A percentile compares a stretch with the other conserved stretches of the same genome.
These are phyloP conservation scores for Tylopilus rubrobrunneus DNA, from an alignment of 768 basidiomycete species.

Conservation along the genomic window DNA sequence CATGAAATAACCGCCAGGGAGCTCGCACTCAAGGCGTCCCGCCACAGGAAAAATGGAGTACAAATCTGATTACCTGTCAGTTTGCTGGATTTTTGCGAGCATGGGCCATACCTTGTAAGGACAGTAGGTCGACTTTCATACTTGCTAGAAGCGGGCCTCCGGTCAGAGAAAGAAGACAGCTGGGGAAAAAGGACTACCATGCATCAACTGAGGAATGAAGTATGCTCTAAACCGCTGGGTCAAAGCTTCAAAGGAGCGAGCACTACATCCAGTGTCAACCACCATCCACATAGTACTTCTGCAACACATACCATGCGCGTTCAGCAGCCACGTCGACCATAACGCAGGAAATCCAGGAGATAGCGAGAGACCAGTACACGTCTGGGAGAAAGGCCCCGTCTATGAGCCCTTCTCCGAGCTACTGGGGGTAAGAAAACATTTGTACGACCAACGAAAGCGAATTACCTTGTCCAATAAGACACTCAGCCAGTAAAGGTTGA, in stretches of 20 bases:
- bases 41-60: slow-evolving; percentile 11
- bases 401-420: slow-evolving; percentile 15
- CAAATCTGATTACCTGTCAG: slow-evolving; percentile 13
- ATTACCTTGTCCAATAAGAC: slow-evolving; percentile 27
- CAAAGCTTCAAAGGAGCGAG: slow-evolving; percentile 17
- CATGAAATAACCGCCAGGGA: slow-evolving; percentile 35
- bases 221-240: slow-evolving; percentile 33
- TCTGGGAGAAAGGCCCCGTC: neutral
- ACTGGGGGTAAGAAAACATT: neutral
- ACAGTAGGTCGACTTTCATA: slow-evolving; percentile 19
- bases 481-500: slow-evolving; percentile 35
- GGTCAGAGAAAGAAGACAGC: slow-evolving; percentile 5
- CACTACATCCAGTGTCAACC: slow-evolving; percentile 12
- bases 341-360: slow-evolving; percentile 27
- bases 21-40: slow-evolving; percentile 29
- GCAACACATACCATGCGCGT: slow-evolving; percentile 19
- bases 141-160: slow-evolving; percentile 16
- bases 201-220: slow-evolving; percentile 38
- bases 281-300: neutral
- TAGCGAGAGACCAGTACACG: slow-evolving; percentile 19
- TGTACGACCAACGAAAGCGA: neutral
- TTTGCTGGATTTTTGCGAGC: neutral
- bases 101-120: slow-evolving; percentile 15
- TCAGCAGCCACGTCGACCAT: slow-evolving; percentile 21
- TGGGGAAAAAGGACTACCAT: slow-evolving; percentile 23